Percentiles rank a stretch among this genome's conserved stretches.
Conservation (phyloP, 768 basidiomycete species). For the Podaxis mareebaensis region DNA sequence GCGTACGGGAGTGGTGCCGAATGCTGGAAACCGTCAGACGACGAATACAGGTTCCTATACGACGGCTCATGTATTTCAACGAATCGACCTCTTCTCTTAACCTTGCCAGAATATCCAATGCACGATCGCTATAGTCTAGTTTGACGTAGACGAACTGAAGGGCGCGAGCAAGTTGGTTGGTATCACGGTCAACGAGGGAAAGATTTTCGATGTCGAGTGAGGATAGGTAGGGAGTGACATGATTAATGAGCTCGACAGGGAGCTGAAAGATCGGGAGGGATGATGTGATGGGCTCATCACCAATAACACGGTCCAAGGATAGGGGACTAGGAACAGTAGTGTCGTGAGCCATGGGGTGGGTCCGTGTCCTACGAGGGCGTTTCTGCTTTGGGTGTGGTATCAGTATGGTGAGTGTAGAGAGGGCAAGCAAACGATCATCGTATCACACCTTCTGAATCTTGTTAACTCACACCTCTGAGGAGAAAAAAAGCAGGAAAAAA, state of each 20-base stretch:
- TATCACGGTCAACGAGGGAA: conserved; percentile 29
- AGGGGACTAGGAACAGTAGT: conserved; percentile 18
- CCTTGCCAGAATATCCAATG: conserved; percentile 9
- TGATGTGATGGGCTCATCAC: conserved; percentile 21
- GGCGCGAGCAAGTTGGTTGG: conserved; percentile 25
- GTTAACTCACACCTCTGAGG: neutral
- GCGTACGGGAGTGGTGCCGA: conserved; percentile 6
- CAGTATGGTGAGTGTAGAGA: conserved; percentile 1
- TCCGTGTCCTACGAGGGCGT: neutral
- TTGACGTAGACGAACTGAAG: conserved; percentile 24
- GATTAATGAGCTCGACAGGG: conserved; percentile 29
- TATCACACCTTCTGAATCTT: neutral
- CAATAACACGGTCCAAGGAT: conserved; percentile 26
- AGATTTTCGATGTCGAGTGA: conserved; percentile 25
- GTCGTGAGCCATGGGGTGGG: conserved; percentile 14
- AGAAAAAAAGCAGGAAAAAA: neutral
- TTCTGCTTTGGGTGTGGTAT: neutral
- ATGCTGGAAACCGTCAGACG: conserved; percentile 20
- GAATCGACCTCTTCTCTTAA: conserved; percentile 6
- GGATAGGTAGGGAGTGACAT: conserved; percentile 26
- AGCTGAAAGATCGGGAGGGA: conserved; percentile 27
- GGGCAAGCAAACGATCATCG: neutral
- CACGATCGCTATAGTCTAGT: conserved; percentile 20
- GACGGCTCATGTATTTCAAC: neutral
- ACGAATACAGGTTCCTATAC: conserved; percentile 24